Conservation (phyloP, 768 basidiomycete species). For the Crassisporium funariophilum region DNA sequence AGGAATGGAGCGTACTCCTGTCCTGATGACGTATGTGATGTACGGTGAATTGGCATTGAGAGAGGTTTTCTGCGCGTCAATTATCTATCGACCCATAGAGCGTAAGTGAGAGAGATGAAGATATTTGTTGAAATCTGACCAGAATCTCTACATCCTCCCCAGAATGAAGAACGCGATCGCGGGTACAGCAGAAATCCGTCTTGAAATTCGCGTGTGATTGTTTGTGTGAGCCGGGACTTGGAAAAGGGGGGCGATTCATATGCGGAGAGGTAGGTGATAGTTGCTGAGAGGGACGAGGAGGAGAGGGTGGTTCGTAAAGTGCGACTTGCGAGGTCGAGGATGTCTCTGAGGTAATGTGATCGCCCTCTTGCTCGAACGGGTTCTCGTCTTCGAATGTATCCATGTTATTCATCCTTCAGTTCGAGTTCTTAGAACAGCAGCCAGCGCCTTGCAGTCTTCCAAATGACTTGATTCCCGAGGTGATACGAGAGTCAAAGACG, state of each 20-base stretch:
- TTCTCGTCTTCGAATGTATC: slow-evolving; percentile 61
- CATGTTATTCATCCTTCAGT: slow-evolving; percentile 20
- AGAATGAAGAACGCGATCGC: slow-evolving; percentile 78
- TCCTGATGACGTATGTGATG: slow-evolving; percentile 90
- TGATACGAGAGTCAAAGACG: no score
- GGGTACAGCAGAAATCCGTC: slow-evolving; percentile 76
- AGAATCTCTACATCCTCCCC: slow-evolving; percentile 82
- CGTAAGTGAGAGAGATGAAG: slow-evolving; percentile 8
- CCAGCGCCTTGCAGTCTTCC: not conserved
- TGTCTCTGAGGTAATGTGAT: slow-evolving; percentile 47
- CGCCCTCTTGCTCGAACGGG: slow-evolving; percentile 59
- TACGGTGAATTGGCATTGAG: slow-evolving; percentile 87
- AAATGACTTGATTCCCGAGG: not conserved
- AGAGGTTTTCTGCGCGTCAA: slow-evolving; percentile 94
- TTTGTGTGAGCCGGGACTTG: slow-evolving; percentile 58
- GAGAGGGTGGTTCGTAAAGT: slow-evolving; percentile 64
- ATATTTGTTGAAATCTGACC: slow-evolving; percentile 46
- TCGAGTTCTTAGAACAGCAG: no score
- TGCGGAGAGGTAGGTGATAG: slow-evolving; percentile 51
- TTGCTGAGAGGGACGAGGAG: slow-evolving; percentile 43
- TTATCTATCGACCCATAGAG: slow-evolving; percentile 57
- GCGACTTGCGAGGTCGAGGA: slow-evolving; percentile 58
- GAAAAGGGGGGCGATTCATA: slow-evolving; percentile 43
- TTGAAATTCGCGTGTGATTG: slow-evolving; percentile 58
- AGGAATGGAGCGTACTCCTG: slow-evolving; percentile 59